These are phyloP conservation scores for Comarum palustre DNA, from an alignment of 306 rosid species.

Conservation along the genomic window DNA sequence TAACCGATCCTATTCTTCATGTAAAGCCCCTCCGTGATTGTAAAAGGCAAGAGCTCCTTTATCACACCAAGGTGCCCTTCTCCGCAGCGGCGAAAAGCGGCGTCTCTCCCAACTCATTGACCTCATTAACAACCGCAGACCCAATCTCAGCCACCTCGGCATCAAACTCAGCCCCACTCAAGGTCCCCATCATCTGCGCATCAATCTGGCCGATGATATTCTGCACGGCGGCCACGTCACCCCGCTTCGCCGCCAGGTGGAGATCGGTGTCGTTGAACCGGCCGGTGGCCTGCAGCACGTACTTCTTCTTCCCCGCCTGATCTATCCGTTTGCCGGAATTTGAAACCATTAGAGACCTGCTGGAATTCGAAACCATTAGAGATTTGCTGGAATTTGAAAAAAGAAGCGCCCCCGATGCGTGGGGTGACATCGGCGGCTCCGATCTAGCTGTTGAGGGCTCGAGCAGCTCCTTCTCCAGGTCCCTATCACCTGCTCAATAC, in stretches of 20 bases:
- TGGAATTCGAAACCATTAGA: slow-evolving; percentile 51
- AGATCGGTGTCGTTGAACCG: slow-evolving; percentile 78
- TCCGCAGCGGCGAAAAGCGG: slow-evolving; percentile 71
- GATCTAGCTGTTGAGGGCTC: slow-evolving; percentile 22
- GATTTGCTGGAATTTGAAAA: slow-evolving; percentile 50
- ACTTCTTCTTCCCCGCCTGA: slow-evolving; percentile 50
- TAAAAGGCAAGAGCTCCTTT: slow-evolving; percentile 50
- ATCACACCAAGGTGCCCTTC: slow-evolving; percentile 59
- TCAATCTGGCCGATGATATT: slow-evolving; percentile 58
- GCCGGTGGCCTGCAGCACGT: slow-evolving; percentile 82
- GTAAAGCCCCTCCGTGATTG: slow-evolving; percentile 44
- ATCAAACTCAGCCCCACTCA: slow-evolving; percentile 60
- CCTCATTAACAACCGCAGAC: slow-evolving; percentile 72
- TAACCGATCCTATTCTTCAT: slow-evolving; percentile 65
- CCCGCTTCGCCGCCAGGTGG: slow-evolving; percentile 73
- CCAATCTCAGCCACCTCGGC: slow-evolving; percentile 58
- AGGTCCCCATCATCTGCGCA: slow-evolving; percentile 59
- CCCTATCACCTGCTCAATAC: slow-evolving; percentile 32
- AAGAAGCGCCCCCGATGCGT: slow-evolving; percentile 35
- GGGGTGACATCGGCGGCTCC: slow-evolving; percentile 46
- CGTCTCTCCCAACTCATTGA: slow-evolving; percentile 82
- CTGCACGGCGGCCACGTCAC: slow-evolving; percentile 43
- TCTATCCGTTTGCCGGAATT: slow-evolving; percentile 55
- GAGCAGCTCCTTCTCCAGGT: slow-evolving; percentile 30
- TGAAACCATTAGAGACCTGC: slow-evolving; percentile 43